Evolutionary conservation across 2,329 filamentous ascomycete species (phyloP).

Genomic region (Boeremia lycopersici): DNA sequence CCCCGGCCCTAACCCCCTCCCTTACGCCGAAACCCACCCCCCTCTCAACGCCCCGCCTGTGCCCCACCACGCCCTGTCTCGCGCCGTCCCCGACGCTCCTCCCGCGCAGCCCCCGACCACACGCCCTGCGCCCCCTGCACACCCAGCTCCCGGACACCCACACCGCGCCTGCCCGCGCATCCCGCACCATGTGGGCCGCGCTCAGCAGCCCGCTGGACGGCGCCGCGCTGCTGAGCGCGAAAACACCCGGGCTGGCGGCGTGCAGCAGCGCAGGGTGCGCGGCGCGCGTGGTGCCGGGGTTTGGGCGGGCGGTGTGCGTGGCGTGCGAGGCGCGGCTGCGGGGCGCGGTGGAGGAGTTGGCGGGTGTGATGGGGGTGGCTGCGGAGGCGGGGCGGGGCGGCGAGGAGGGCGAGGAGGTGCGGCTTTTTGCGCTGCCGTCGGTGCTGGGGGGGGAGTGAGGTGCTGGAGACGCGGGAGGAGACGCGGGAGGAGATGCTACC

Average conservation of each 20-base stretch:
- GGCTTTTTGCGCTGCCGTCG: neutral
- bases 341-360: neutral
- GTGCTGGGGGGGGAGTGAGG: no score
- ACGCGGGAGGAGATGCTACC: no score
- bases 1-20: neutral
- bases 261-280: neutral
- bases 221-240: neutral
- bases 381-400: neutral
- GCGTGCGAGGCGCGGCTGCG: neutral
- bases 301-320: neutral
- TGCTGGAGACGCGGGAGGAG: no score
- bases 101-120: neutral
- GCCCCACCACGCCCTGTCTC: neutral
- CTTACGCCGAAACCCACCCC: neutral
- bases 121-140: neutral
- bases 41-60: neutral
- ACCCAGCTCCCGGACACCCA: neutral
- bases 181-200: neutral
- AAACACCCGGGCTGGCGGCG: neutral
- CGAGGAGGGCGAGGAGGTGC: neutral
- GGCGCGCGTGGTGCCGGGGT: neutral
- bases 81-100: neutral
- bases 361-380: neutral
- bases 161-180: neutral
- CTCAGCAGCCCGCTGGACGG: slow-evolving; percentile 3